These are phyloP conservation scores for Calonectria montana DNA, from an alignment of 2,329 filamentous ascomycete species.

Conservation along the genomic window DNA sequence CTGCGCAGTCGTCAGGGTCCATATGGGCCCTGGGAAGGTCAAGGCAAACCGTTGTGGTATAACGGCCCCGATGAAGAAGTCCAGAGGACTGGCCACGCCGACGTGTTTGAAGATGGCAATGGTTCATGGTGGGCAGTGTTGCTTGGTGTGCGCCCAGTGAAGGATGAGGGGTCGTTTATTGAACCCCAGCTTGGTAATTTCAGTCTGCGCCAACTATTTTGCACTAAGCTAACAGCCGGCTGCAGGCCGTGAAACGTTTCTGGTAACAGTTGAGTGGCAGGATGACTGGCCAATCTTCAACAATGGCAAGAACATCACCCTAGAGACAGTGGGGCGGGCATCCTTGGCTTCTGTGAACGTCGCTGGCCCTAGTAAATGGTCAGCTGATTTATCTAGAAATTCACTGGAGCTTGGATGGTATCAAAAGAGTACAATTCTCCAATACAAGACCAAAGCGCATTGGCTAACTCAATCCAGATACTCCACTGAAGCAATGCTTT, in stretches of 20 bases:
- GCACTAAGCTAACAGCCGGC: constrained; percentile 5
- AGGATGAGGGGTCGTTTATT: constrained; percentile 19
- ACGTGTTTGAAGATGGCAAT: constrained; percentile 37
- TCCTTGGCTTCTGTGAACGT: background rate
- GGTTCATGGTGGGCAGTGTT: constrained; percentile 40
- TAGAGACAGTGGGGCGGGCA: constrained; percentile 30
- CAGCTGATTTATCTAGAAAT: constrained; percentile 27
- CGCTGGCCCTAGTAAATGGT: constrained; percentile 17
- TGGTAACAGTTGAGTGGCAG: constrained; percentile 40
- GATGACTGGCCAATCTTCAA: constrained; percentile 42
- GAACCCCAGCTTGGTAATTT: constrained; percentile 38
- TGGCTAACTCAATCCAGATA: constrained; percentile 27
- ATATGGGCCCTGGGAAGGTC: constrained; percentile 61
- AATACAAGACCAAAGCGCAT: rapidly evolving
- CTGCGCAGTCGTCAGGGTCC: constrained; percentile 56
- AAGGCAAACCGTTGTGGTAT: constrained; percentile 40
- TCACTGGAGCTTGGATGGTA: constrained; percentile 40
- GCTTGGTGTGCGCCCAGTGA: constrained; percentile 34
- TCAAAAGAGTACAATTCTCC: constrained; percentile 34
- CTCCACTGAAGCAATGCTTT: constrained; percentile 49
- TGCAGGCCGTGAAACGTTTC: constrained; percentile 38
- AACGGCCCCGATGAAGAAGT: constrained; percentile 61
- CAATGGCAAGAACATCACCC: constrained; percentile 35
- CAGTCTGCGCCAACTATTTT: rapidly evolving
- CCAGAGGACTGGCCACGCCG: constrained; percentile 50